A percentile compares a stretch with the other conserved stretches of the same genome.
Evolutionary conservation across 1,284 basidiomycete species (phyloP).

Genomic region (Vanrija sp.): DNA sequence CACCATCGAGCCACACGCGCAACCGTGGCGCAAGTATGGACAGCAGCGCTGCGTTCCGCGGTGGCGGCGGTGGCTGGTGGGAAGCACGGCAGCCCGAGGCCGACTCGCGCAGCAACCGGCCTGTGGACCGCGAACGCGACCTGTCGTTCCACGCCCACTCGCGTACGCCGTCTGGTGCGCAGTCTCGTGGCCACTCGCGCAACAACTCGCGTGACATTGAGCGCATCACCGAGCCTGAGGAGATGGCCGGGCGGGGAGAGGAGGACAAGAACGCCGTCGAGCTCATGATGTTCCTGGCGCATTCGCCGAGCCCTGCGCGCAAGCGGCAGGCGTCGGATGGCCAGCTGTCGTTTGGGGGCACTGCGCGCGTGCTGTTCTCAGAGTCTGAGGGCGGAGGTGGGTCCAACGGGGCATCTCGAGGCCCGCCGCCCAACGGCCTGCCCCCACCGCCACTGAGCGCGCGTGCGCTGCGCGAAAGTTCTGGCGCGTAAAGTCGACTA

Average conservation of each 20-base stretch:
- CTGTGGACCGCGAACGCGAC: conserved; percentile 7
- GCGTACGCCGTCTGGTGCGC: not conserved
- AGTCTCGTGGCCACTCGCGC: not conserved
- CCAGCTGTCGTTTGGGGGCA: conserved; percentile 14
- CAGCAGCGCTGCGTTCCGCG: conserved; percentile 11
- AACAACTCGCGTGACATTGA: not conserved
- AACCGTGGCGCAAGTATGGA: conserved; percentile 16
- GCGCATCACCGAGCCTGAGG: not conserved
- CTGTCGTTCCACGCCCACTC: not conserved
- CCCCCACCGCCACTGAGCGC: no score
- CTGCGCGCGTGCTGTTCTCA: conserved; percentile 41
- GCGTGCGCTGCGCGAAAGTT: no score
- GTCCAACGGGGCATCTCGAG: no score
- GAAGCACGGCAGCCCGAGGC: not conserved
- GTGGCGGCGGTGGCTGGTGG: not conserved
- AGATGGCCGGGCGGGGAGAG: conserved; percentile 17
- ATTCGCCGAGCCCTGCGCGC: conserved; percentile 37
- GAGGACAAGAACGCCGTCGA: conserved; percentile 46
- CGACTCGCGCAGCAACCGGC: not conserved
- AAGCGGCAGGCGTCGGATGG: conserved; percentile 12
- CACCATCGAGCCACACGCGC: conserved; percentile 7
- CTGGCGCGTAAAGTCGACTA: no score
- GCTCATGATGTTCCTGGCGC: conserved; percentile 49
- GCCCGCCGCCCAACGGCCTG: no score
- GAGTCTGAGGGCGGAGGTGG: conserved; percentile 11